These are phyloP conservation scores for Podaxis sp. DNA, from an alignment of 768 basidiomycete species.

Conservation along the genomic window DNA sequence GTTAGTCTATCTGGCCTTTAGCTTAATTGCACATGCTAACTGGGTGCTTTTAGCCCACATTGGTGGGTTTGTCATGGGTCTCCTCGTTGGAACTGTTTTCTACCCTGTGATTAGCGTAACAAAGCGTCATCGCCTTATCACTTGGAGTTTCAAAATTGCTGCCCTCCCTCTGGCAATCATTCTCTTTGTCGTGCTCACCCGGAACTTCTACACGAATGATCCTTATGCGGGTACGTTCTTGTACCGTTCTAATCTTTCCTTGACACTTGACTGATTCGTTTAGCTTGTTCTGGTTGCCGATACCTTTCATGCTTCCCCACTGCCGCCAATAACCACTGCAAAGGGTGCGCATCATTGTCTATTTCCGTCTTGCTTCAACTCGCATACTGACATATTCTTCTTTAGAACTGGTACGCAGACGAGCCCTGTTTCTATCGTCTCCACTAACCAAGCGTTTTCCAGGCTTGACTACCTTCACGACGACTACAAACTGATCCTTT, in stretches of 20 bases:
- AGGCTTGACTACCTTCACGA: conserved; percentile 18
- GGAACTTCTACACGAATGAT: conserved; percentile 89
- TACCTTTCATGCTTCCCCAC: conserved; percentile 91
- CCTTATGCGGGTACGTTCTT: conserved; percentile 70
- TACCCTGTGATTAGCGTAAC: conserved; percentile 88
- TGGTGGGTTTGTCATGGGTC: conserved; percentile 82
- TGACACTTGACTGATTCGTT: conserved; percentile 7
- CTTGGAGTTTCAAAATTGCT: conserved; percentile 69
- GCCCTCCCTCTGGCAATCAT: conserved; percentile 77
- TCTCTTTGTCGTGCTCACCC: conserved; percentile 75
- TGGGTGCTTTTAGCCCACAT: conserved; percentile 61
- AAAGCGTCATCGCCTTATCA: conserved; percentile 65
- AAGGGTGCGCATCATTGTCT: conserved; percentile 40
- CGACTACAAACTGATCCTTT: background rate
- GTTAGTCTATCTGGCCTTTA: conserved; percentile 30
- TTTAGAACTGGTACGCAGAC: conserved; percentile 33
- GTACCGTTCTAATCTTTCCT: conserved; percentile 1
- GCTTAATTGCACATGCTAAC: background rate
- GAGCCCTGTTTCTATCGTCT: background rate
- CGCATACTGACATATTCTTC: conserved; percentile 12
- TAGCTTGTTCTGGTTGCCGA: conserved; percentile 85
- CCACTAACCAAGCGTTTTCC: background rate
- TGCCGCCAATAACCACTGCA: conserved; percentile 63
- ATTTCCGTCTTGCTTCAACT: background rate
- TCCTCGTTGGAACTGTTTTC: conserved; percentile 79